Conservation (phyloP, 495 filamentous ascomycete genomes). For the Talaromyces wortmannii region DNA sequence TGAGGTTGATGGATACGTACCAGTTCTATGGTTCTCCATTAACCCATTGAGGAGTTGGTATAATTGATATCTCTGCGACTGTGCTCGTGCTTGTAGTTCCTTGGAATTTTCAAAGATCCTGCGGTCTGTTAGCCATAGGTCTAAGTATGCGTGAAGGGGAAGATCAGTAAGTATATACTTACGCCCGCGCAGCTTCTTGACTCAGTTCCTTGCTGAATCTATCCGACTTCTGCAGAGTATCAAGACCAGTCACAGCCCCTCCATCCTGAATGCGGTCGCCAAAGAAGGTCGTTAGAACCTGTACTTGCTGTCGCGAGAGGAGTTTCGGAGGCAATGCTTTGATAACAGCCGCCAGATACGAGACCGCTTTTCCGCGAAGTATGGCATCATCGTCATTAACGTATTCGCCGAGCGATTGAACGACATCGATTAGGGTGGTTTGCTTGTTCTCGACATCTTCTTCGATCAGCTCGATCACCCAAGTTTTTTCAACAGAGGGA, state of each 20-base stretch:
- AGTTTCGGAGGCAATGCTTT: constrained; percentile 47
- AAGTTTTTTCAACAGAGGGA: constrained; percentile 4
- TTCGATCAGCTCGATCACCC: not conserved
- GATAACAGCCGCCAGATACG: constrained; percentile 62
- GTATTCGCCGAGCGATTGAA: constrained; percentile 63
- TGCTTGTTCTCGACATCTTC: constrained; percentile 56
- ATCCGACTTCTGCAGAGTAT: constrained; percentile 37
- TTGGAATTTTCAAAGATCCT: constrained; percentile 45
- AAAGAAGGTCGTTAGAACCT: constrained; percentile 52
- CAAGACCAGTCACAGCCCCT: constrained; percentile 42
- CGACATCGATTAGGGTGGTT: constrained; percentile 56
- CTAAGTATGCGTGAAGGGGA: too few relatives aligned
- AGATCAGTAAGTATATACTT: constrained; percentile 17
- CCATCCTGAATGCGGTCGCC: constrained; percentile 58
- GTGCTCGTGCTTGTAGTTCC: constrained; percentile 56
- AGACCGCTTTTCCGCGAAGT: constrained; percentile 57
- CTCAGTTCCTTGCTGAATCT: constrained; percentile 44
- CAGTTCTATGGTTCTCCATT: constrained; percentile 56
- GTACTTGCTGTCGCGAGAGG: constrained; percentile 61
- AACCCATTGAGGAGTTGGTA: constrained; percentile 58
- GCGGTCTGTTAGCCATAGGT: not conserved
- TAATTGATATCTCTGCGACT: constrained; percentile 55
- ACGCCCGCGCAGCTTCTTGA: constrained; percentile 41
- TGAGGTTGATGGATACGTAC: constrained; percentile 28
- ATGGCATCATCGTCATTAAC: constrained; percentile 63